Evolutionary conservation across 192 early-diverging fungal genomes (phyloP), one percentile per base, ranked within the genome.

Genomic region (Linnemannia exigua): DNA sequence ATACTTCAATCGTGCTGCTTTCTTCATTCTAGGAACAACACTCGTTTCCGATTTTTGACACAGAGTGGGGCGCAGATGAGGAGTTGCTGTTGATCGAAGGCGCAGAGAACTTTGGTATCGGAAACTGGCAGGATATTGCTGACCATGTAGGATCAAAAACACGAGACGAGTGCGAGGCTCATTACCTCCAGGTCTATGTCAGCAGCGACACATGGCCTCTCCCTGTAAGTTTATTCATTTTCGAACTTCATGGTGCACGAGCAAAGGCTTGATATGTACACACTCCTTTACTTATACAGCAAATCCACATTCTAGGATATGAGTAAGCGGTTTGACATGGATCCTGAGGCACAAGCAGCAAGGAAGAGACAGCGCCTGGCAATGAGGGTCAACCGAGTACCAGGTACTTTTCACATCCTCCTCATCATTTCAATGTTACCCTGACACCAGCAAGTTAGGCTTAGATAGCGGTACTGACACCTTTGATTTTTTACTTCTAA

Each of bases 111-210:
- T 97, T 94, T 88, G 99, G 99, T 31, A 93, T 99, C 74, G 99
- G 99, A 46, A 99, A 99, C 89, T 99, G 98, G 97, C 95, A 96
- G 81, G 96, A 97, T 67, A 95, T 98, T 44, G 95, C 97, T 0
- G 97, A 97, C 70, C 95, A 97, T 77, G 95, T 99, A 35, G 96
- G 97, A 20, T 97, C 97, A 44, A 97, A 97, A 82, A 94, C 93
- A 25, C 93, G 94, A 70, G 92, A 95, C 67, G 96, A 99, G 83
- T 96, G 95, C 81, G 96, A 95, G 71, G 89, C 93, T 66, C 99
- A 99, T 80, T 99, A 99, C 87, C 78, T 96, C 37, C 87, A 94
- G 22, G 93, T 96, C 3, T 99, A 97, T 83, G 90, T 96, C 8
- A 82, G 91, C 25, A 95, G 94, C 28, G 85, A 92, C 1, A 76